Conservation (phyloP, 2,329 filamentous ascomycete species). For the Alternaria dauci region DNA sequence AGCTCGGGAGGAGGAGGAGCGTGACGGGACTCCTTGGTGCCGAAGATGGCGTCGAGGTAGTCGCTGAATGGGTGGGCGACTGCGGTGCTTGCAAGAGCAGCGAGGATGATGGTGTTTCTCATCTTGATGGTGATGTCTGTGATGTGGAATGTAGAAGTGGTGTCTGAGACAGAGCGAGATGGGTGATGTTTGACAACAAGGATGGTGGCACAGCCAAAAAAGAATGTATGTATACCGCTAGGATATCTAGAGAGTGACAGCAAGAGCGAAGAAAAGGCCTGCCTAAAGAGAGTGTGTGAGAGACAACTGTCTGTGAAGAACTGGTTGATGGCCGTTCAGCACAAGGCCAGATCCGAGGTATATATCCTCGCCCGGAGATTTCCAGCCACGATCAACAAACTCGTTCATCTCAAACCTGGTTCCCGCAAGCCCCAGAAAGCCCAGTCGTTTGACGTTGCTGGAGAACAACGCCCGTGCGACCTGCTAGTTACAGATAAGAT, state of each 20-base stretch:
- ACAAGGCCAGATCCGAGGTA: neutral
- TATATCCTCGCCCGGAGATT: constrained; percentile 21
- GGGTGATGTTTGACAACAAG: constrained; percentile 1
- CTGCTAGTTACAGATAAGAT: constrained; percentile 18
- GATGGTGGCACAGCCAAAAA: constrained; percentile 24
- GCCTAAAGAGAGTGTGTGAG: constrained; percentile 15
- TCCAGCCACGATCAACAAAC: constrained; percentile 15
- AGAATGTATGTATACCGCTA: constrained; percentile 22
- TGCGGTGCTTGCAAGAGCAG: constrained; percentile 34
- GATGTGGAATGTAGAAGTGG: neutral
- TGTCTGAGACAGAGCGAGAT: neutral
- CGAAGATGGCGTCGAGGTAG: constrained; percentile 25
- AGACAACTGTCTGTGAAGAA: constrained; percentile 21
- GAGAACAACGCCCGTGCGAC: constrained; percentile 7
- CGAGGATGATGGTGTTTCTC: constrained; percentile 33
- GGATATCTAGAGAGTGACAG: constrained; percentile 21
- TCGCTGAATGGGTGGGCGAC: constrained; percentile 26
- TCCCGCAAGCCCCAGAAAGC: constrained; percentile 6
- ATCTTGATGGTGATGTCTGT: constrained; percentile 17
- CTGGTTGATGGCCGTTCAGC: constrained; percentile 14
- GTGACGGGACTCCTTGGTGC: constrained; percentile 16
- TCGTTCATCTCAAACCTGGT: constrained; percentile 18
- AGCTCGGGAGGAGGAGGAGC: constrained; percentile 5
- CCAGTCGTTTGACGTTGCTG: constrained; percentile 23
- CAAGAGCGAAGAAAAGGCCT: constrained; percentile 10